A percentile compares a stretch with the other conserved stretches of the same genome.
Conservation (phyloP, 805 yeast species). For the Kazachstania africana region DNA sequence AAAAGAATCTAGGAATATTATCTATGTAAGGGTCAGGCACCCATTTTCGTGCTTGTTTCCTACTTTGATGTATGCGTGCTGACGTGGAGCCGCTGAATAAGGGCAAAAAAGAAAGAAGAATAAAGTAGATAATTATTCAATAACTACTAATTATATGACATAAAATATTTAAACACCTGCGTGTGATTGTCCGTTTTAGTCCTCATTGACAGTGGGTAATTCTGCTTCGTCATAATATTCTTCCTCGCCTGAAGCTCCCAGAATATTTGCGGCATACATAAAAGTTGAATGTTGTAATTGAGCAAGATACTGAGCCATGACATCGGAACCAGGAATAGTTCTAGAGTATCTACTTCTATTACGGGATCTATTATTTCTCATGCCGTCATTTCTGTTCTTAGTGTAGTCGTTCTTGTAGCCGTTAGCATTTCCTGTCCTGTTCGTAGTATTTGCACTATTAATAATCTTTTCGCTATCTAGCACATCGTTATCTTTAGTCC, state of each 20-base stretch:
- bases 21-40: too few species aligned
- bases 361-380: conserved; percentile 1
- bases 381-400: conserved; percentile 2
- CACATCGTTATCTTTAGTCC: conserved; percentile 1
- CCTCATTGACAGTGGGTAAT: too few species aligned
- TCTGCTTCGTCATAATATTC: conserved; percentile 12
- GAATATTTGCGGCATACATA: conserved; percentile 40
- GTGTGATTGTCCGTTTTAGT: too few species aligned
- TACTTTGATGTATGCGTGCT: too few species aligned
- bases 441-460: not conserved
- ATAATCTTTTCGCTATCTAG: not conserved
- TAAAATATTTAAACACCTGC: too few species aligned
- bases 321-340: conserved; percentile 50
- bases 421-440: not conserved
- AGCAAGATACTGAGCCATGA: conserved; percentile 71
- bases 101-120: too few species aligned
- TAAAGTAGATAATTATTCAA: too few species aligned
- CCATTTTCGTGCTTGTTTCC: too few species aligned
- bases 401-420: not conserved
- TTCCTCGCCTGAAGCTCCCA: conserved; percentile 38
- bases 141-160: too few species aligned
- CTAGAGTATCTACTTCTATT: conserved; percentile 4
- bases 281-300: conserved; percentile 53
- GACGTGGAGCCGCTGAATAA: too few species aligned
- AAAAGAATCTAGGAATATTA: too few species aligned